Evolutionary conservation across 495 filamentous ascomycete genomes (phyloP), one percentile per base, ranked within the genome.

Genomic region (Penicillium cinerascens): DNA sequence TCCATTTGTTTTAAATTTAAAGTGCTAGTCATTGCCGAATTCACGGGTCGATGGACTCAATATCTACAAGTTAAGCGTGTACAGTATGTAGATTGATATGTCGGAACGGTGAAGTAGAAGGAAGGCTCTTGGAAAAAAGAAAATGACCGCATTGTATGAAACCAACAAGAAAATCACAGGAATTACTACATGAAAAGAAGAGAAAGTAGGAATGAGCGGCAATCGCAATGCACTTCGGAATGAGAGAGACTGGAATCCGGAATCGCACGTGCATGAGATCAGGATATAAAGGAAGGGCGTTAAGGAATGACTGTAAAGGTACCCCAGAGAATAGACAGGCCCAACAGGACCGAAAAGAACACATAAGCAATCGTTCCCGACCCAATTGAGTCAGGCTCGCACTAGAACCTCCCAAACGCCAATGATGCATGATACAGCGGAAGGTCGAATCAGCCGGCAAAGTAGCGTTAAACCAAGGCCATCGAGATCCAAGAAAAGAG

Each of bases 341-440:
- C 47, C 33, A 46, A 42, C 43, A 56, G 42, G 49, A 58, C 40
- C 48, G 47, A 42, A 55, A 54, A 49, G 38, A 53, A 4, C 46
- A 56, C 43, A 35, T 48, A 43, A 59, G 37, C 56, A 33, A 52
- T 55, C 47, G 38, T 56, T 47, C 51, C 54, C 42, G 39, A 50
- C 33, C 44, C 55, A 64, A 64, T 54, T 35, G 49, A 58, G 27
- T 46, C 50, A 47, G 50, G 52, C 44, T 35, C 50, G 52, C 53
- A 66, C 44, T 52, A 56, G 25, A 67, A 60, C 69, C 64, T 57
- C 70, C 70, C 68, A 68, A 69, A 72, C 72, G 66, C 72, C 72
- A 64, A 53, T 69, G 62, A 75, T 75, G 72, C 72, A 75, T 72
- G 60, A 66, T 70, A 66, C 64, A 65, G 60, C 59, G 58, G 64